A percentile compares a stretch with the other conserved stretches of the same genome.
These are phyloP conservation scores for Trypanosoma mega DNA, from an alignment of 208 protist species.

Conservation along the genomic window DNA sequence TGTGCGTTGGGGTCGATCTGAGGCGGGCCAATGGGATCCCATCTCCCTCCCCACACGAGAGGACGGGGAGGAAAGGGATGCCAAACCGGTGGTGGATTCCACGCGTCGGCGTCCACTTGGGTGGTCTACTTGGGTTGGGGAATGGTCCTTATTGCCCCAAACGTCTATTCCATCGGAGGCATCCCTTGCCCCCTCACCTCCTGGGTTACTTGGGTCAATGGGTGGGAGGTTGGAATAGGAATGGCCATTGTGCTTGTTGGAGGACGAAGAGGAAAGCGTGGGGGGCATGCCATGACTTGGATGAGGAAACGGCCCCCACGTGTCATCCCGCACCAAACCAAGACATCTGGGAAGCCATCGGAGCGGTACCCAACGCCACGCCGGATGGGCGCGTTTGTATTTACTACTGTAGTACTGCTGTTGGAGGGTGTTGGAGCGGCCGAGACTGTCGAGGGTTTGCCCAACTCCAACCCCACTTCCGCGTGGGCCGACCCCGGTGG, in stretches of 20 bases:
- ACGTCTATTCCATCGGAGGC: neutral
- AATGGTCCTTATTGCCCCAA: neutral
- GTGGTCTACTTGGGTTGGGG: neutral
- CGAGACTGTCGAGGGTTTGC: neutral
- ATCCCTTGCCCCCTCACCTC: neutral
- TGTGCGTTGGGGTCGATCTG: too few relatives aligned
- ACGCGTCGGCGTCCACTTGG: neutral
- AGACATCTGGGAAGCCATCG: too few relatives aligned
- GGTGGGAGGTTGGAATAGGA: neutral
- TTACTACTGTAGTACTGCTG: slow-evolving; percentile 23
- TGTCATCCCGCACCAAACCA: too few relatives aligned
- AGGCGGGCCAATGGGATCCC: neutral
- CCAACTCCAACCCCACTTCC: neutral
- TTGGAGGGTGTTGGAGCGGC: slow-evolving; percentile 22
- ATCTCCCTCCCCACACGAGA: neutral
- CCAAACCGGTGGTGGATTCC: neutral
- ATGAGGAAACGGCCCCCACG: neutral
- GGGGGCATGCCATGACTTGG: neutral
- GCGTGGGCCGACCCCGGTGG: too few relatives aligned
- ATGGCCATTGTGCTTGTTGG: neutral
- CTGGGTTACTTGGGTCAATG: too few relatives aligned
- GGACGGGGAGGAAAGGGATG: too few relatives aligned
- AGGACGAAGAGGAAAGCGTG: neutral
- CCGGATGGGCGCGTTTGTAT: neutral
- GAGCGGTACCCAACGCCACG: neutral